A percentile compares a stretch with the other conserved stretches of the same genome.
Evolutionary conservation across 164 flowering plant genomes (phyloP).

Genomic region (Sextonia rubra): DNA sequence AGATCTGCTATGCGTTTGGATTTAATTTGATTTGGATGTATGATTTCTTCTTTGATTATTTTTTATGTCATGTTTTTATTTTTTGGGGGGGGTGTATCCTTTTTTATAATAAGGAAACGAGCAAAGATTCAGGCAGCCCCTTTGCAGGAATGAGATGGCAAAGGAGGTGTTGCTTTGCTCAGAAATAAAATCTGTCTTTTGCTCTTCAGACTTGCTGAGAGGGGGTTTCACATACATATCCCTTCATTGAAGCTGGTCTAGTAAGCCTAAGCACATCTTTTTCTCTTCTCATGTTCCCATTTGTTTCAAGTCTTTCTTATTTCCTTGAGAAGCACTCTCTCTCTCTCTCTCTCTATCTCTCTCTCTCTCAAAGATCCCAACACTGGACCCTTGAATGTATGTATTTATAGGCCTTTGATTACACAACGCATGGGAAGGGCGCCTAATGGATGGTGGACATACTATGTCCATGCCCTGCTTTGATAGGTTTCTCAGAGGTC

Average conservation of each 20-base stretch:
- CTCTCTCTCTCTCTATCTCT: too few relatives aligned
- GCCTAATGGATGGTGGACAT: too few relatives aligned
- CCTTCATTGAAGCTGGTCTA: constrained; percentile 7
- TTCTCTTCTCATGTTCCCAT: background rate
- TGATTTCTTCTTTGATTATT: background rate
- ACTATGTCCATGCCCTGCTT: too few relatives aligned
- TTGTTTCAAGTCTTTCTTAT: too few relatives aligned
- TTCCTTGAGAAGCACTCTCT: too few relatives aligned
- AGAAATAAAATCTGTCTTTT: constrained; percentile 2
- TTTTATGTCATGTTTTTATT: background rate
- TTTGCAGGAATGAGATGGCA: background rate
- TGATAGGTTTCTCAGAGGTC: too few relatives aligned
- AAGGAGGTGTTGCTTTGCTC: constrained; percentile 9
- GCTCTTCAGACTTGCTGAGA: constrained; percentile 11
- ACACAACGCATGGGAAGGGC: too few relatives aligned
- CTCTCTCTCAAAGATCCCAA: too few relatives aligned
- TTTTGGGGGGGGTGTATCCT: too few relatives aligned
- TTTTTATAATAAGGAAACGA: too few relatives aligned
- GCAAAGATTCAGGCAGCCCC: constrained; percentile 11
- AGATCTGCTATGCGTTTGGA: background rate
- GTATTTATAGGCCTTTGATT: too few relatives aligned
- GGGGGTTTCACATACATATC: background rate
- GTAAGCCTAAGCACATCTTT: constrained; percentile 6
- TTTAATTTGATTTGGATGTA: background rate
- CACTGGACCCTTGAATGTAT: too few relatives aligned